Base-by-base conservation (phyloP, 345 rosid species). In the Melaleuca alternifolia region DNA sequence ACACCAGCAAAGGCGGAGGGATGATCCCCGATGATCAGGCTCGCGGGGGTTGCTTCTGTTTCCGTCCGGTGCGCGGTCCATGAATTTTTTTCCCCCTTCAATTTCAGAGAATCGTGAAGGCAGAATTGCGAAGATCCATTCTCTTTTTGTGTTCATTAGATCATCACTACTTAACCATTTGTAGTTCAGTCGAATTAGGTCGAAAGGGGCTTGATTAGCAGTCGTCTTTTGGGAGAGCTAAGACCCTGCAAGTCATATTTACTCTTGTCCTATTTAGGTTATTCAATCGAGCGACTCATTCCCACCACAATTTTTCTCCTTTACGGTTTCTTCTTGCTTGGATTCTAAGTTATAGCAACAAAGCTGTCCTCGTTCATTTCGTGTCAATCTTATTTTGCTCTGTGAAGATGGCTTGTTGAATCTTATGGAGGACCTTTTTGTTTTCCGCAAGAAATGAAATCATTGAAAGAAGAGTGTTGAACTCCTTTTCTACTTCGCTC, bases 1-100 rank as follows among this genome's bases (percentile, higher is more conserved):
- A 92, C 84, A 91, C 92, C 37, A 90, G 89, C 89, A 91, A 89
- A 86, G 94, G 94, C 54, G 92, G 93, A 85, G 94, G 94, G 88
- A 92, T 92, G 94, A 92, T 88, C 51, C 90, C 94, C 8, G 90
- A 92, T 2, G 94, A 91, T 83, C 92, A 92, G 81, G 76, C 87
- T 37, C 30, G 24, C n/a, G 7, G 82, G 1, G 87, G 88, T 24
- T 92, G 94, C 86, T 90, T 92, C 85, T 92, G 94, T 84, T 89
- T 92, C 23, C 54, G 54, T 54, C 89, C 92, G 2, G 84, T 81
- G 51, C 93, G 92, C 33, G 91, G 92, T n/a, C 91, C 92, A 26
- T 92, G 86, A 89, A 33, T 37, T 18, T 65, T 62, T 37, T 5
- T 3, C 37, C 18, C 48, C 81, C 48, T 37, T 18, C 24, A 41